These are phyloP conservation scores for Apiotrichum sp. DNA, from an alignment of 1,284 basidiomycete genomes.

Conservation along the genomic window DNA sequence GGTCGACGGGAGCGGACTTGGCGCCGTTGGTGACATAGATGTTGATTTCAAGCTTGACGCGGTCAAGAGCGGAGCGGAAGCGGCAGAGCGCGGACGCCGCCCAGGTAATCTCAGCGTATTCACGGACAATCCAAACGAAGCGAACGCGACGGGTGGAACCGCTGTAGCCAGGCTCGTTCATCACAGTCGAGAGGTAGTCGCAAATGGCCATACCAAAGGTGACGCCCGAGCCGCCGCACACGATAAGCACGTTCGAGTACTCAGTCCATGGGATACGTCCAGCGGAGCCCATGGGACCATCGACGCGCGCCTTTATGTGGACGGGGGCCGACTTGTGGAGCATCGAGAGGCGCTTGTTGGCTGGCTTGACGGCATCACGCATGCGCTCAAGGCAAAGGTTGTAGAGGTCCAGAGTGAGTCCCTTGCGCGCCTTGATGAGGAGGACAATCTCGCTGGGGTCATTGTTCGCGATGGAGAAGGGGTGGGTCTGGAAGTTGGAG, in stretches of 20 bases:
- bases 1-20: not conserved
- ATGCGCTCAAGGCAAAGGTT: constrained; percentile 49
- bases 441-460: constrained; percentile 63
- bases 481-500: constrained; percentile 64
- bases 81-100: constrained; percentile 63
- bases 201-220: constrained; percentile 69
- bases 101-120: constrained; percentile 79
- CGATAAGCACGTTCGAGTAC: constrained; percentile 61
- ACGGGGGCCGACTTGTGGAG: constrained; percentile 22
- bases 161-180: constrained; percentile 32
- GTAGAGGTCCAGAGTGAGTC: constrained; percentile 70
- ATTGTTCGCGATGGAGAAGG: constrained; percentile 71
- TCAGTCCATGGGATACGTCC: constrained; percentile 61
- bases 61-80: constrained; percentile 61
- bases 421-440: constrained; percentile 67
- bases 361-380: not conserved
- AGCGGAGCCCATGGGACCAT: constrained; percentile 72
- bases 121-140: constrained; percentile 78
- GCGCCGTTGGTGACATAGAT: constrained; percentile 66
- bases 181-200: constrained; percentile 62
- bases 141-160: constrained; percentile 59
- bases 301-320: constrained; percentile 61
- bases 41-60: constrained; percentile 62
- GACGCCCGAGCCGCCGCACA: constrained; percentile 74
- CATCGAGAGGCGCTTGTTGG: not conserved